Evolutionary conservation across 352 stramenopile species (phyloP), one percentile per base, ranked within the genome.

Genomic region (Phytophthora vignae): DNA sequence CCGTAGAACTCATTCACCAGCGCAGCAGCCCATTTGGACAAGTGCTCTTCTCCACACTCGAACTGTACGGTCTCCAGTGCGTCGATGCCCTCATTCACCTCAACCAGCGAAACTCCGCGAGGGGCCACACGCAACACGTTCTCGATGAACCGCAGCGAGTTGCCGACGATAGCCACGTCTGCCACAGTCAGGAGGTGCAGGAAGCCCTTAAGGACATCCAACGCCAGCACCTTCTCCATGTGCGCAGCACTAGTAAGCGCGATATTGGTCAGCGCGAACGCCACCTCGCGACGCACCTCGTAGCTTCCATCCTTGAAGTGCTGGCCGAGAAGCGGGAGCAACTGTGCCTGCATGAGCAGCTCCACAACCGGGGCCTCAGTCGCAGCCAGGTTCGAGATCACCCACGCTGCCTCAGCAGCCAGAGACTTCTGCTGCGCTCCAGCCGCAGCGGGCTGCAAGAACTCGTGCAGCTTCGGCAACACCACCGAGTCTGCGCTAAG

Each of bases 1-100:
- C 88, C 87, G 62, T 94, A 96, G 58, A 93, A 95, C 60, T 91
- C 77, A 68, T 96, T 92, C n/a, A 94, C 83, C 52, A 96, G 70
- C 17, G 80, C 74, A 6, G 89, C 84, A 0, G 87, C 87, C 78
- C 87, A 92, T 40, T 82, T 72, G 7, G 83, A 74, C 36, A 94
- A 71, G 56, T 92, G 81, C 48, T 87, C 76, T 48, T 90, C 85
- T 10, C 76, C 55, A 17, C 78, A 84, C 55, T 93, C 76, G 52
- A 90, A 93, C 73, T 95, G 86, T 31, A 96, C 81, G 21, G 74
- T 87, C 66, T 96, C 90, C 33, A 96, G 77, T 3, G 84, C 87
- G 38, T 95, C 90, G 33, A 95, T 95, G 48, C 90, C 90, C 22
- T 86, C 84, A 50, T 85, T 76, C 22, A 72, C 63, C 57, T 95